Evolutionary conservation across 805 yeast genomes (phyloP), one percentile per base, ranked within the genome.

Genomic region (Candida qinlingensis): DNA sequence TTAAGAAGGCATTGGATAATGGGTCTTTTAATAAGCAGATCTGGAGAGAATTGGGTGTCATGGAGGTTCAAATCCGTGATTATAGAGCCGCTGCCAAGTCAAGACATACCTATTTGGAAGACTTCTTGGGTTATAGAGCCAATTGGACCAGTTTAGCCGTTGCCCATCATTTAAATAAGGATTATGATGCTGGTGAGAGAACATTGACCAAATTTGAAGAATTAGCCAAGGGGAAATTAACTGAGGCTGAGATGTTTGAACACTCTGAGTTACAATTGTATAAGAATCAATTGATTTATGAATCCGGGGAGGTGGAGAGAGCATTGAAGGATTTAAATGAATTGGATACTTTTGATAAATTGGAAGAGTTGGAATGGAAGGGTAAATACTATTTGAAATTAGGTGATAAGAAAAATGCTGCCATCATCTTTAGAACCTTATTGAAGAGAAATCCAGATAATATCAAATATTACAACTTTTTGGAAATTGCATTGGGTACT

Each of bases 91-190:
- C 85, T 52, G 74, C 79, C 5, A 77, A 69, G 9, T 77, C 92
- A 2, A 77, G 97, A 58, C 80, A 79, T 51, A 73, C 74, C 37
- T 82, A 81, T 58, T 74, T 94, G 65, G 87, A 85, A 58, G 75
- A 77, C 28, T 83, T 78, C 57, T 81, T 94, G 9, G 96, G 96
- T 0, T 87, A 80, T 63, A 77, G 97, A 54, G 90, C 92, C 52
- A 87, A 88, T 62, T 91, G 97, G 96, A 86, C 96, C 1, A 83
- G 85, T 0, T 74, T 86, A 45, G 96, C 96, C 1, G 75, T 89
- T 39, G 96, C 97, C 1, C 88, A 85, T 62, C 87, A 87, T 64
- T 72, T 91, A 62, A 79, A 79, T 63, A 76, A 78, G 28, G 87
- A 90, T 59, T 77, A 74, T 59, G 72, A 70, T 36, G 79, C 79